phyloP scores from a whole-genome alignment of 2,329 filamentous ascomycete species.

The Calonectria pseudoreteaudii region DNA sequence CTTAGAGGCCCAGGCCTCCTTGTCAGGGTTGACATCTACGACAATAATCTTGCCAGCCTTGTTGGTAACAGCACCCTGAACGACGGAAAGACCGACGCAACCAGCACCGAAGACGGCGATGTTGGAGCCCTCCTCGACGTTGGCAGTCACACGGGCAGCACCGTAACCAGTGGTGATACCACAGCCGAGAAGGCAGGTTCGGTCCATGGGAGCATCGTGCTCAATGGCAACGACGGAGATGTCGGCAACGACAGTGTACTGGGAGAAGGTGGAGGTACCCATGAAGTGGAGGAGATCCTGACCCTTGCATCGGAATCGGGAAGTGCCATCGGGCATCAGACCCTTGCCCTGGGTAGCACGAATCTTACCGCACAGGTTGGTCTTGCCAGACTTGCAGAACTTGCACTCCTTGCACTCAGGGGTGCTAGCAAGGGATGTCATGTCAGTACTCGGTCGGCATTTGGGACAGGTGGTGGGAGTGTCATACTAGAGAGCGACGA shows the following conservation, averaged over 20 bases:
- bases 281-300: constrained; percentile 98
- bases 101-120: constrained; percentile 95
- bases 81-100: constrained; percentile 94
- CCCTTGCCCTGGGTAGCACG: constrained; percentile 95
- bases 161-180: constrained; percentile 99
- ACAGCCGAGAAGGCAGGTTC: constrained; percentile 94
- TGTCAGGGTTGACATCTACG: constrained; percentile 82
- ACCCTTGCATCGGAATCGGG: constrained; percentile 93
- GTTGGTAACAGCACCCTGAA: constrained; percentile 91
- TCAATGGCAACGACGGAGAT: constrained; percentile 97
- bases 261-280: constrained; percentile 98
- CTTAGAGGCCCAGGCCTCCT: constrained; percentile 92
- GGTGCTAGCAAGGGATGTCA: constrained; percentile 68
- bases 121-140: constrained; percentile 89
- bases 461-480: background rate
- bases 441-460: constrained; percentile 16
- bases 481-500: constrained; percentile 85
- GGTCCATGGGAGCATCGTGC: constrained; percentile 91
- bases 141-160: constrained; percentile 92
- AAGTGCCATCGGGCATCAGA: constrained; percentile 97
- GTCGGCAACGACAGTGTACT: constrained; percentile 98
- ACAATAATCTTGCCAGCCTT: constrained; percentile 83
- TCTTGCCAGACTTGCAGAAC: constrained; percentile 99
- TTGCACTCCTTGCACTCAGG: constrained; percentile 98
- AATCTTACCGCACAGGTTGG: constrained; percentile 99